Percentiles rank a stretch among this genome's conserved stretches.
phyloP scores from a whole-genome alignment of 306 rosid species.

The Cucurbita pepo region DNA sequence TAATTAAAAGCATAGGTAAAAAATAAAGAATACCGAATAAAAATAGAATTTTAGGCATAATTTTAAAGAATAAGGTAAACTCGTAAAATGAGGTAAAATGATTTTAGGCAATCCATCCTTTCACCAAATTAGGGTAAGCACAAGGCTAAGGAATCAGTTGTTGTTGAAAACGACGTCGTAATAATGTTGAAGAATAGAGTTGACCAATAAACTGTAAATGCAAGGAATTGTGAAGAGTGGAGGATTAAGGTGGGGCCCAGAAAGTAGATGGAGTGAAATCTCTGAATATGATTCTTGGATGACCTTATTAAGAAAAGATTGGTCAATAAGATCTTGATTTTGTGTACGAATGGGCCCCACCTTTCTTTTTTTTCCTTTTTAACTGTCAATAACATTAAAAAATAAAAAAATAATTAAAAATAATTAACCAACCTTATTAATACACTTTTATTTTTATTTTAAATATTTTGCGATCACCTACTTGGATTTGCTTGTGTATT shows the following conservation, averaged over 20 bases:
- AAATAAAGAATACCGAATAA: too few species aligned
- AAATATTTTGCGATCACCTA: neutral
- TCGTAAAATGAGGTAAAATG: neutral
- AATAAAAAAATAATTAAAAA: neutral
- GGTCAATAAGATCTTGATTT: slow-evolving; percentile 20
- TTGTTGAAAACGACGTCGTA: neutral
- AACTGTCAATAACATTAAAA: neutral
- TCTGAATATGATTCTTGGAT: slow-evolving; percentile 14
- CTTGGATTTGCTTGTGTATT: neutral
- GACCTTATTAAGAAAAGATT: slow-evolving; percentile 11
- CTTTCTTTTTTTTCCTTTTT: slow-evolving; percentile 4
- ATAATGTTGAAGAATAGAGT: neutral
- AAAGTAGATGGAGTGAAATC: slow-evolving; percentile 6
- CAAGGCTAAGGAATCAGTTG: neutral
- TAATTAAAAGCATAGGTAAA: too few species aligned
- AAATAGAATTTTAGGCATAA: too few species aligned
- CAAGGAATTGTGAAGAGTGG: neutral
- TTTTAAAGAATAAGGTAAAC: neutral
- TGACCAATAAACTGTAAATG: neutral
- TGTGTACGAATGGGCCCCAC: slow-evolving; percentile 3
- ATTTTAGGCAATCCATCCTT: neutral
- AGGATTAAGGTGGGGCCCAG: slow-evolving; percentile 13
- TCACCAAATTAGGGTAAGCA: neutral
- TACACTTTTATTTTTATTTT: neutral
- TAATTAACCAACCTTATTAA: neutral